Evolutionary conservation across 78 protist genomes (phyloP), one percentile per base, ranked within the genome.

Genomic region (Speleostelium caveatum): DNA sequence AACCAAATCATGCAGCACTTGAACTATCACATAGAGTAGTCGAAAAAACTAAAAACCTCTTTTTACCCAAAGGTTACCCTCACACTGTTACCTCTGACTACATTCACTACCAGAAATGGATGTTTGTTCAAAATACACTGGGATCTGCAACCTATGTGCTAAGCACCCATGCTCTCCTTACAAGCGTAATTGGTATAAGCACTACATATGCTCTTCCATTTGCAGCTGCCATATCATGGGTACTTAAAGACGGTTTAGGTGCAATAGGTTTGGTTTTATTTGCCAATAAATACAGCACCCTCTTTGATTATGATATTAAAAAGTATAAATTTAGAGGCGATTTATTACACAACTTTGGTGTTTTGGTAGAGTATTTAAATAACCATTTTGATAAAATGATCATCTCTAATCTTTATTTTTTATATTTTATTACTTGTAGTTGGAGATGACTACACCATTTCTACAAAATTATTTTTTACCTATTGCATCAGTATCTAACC

Each of bases 161-260:
- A 0, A 58, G 75, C 12, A 88, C 94, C 1, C 86, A 88, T 61
- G 94, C 94, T 30, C 35, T 88, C 8, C 35, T 88, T 7, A 71
- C 87, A 2, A 53, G 62, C 0, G 94, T 88, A 22, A 22, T 28
- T 28, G 87, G 94, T 16, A 75, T 88, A 7, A 63, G 86, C 53
- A 22, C 26, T 3, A 21, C 65, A 6, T 33, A 75, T 7, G 65
- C 86, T 4, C 21, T 78, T 35, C 87, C 94, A 36, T 76, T 78
- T 62, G 74, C 94, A 17, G 94, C 94, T 24, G 94, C 94, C 26
- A 88, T 88, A 3, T 59, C 89, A 10, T 75, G 86, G 93, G 86
- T 86, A 39, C 26, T 75, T 19, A 88, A 88, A 67, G 94, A 88
- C 51, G 94, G 94, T 1, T 51, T 88, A 4, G 94, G 94, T 38